These are phyloP conservation scores for Picea sitchensis DNA, from an alignment of 75 land plant genomes.

Conservation along the genomic window DNA sequence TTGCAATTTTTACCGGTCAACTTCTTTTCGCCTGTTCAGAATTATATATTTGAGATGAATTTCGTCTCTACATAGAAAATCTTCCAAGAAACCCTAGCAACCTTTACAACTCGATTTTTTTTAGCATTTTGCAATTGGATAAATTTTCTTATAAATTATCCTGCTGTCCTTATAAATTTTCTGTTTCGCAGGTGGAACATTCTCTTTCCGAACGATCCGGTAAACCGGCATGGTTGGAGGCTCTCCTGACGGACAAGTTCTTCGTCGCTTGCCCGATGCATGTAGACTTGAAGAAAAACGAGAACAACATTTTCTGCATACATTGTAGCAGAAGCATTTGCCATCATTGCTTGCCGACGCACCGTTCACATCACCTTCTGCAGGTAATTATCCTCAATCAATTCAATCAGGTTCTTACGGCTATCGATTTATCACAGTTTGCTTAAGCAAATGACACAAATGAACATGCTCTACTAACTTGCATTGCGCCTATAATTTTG, in stretches of 20 bases:
- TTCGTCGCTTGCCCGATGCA: conserved; percentile 60
- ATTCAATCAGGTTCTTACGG: not conserved
- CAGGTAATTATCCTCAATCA: conserved; percentile 14
- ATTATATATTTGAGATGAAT: too few relatives aligned
- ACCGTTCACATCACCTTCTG: conserved; percentile 53
- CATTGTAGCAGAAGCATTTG: conserved; percentile 77
- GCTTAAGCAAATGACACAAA: not conserved
- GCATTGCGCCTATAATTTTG: not conserved
- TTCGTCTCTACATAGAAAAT: too few relatives aligned
- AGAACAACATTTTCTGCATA: conserved; percentile 74
- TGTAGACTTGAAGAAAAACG: conserved; percentile 66
- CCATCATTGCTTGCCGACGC: conserved; percentile 54
- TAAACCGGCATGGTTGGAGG: conserved; percentile 78
- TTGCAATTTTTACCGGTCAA: too few relatives aligned
- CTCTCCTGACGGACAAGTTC: conserved; percentile 61
- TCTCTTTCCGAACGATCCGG: not conserved
- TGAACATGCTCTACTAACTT: not conserved
- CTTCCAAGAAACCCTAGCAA: too few relatives aligned
- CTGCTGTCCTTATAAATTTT: not conserved
- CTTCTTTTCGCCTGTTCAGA: too few relatives aligned
- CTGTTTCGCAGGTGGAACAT: not conserved
- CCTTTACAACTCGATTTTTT: too few relatives aligned
- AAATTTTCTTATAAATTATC: too few relatives aligned
- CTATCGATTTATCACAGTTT: not conserved
- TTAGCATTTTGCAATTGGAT: too few relatives aligned